phyloP scores from a whole-genome alignment of 1,284 basidiomycete genomes.

The Cutaneotrichosporon daszewskae region DNA sequence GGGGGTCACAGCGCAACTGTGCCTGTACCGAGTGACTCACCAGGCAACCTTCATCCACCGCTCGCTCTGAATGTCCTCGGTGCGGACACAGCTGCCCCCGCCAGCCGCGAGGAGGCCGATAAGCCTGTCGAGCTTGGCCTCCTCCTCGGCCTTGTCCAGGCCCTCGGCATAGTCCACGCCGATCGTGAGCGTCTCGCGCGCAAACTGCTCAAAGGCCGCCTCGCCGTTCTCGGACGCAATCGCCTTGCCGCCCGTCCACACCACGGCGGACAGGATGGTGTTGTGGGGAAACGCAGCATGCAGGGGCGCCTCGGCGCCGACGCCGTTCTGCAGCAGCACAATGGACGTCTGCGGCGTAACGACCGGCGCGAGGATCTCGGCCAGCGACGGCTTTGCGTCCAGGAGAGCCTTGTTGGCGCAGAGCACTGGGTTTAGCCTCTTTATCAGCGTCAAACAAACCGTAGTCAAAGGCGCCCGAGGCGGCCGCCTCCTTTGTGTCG shows the following conservation, averaged over 20 bases:
- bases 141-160: slow-evolving; percentile 25
- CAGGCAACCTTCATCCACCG: slow-evolving; percentile 52
- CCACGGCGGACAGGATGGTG: slow-evolving; percentile 50
- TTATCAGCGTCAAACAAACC: too few species aligned
- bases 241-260: slow-evolving; percentile 48
- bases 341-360: slow-evolving; percentile 42
- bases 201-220: slow-evolving; percentile 39
- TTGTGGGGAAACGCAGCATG: slow-evolving; percentile 46
- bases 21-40: slow-evolving; percentile 16
- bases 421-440: too few species aligned
- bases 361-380: slow-evolving; percentile 40
- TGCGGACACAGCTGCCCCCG: slow-evolving; percentile 39
- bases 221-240: slow-evolving; percentile 23
- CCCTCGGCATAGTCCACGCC: slow-evolving; percentile 40
- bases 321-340: slow-evolving; percentile 53
- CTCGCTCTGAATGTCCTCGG: slow-evolving; percentile 50
- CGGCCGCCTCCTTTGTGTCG: slow-evolving; percentile 39
- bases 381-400: slow-evolving; percentile 39
- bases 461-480: slow-evolving; percentile 36
- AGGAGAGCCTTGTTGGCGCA: slow-evolving; percentile 48
- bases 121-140: slow-evolving; percentile 35
- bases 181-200: slow-evolving; percentile 44
- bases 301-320: slow-evolving; percentile 51
- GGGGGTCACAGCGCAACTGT: not conserved
- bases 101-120: slow-evolving; percentile 38